These are phyloP conservation scores for Pseudovirgaria hyperparasitica DNA, from an alignment of 2,329 filamentous ascomycete species.

Conservation along the genomic window DNA sequence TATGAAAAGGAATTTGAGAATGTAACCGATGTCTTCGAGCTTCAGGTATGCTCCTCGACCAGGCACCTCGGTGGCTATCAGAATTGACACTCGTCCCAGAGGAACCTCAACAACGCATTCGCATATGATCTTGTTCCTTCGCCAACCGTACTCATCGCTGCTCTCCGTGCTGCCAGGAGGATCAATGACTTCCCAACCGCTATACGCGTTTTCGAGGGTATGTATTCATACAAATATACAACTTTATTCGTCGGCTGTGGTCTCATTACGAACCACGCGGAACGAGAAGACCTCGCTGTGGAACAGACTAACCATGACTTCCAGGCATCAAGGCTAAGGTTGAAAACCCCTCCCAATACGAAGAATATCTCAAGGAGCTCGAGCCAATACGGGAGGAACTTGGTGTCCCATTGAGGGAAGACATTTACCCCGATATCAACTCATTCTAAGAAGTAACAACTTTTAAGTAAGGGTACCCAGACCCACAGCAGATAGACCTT, in stretches of 20 bases:
- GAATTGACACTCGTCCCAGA: constrained; percentile 34
- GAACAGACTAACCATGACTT: constrained; percentile 13
- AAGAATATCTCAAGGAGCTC: constrained; percentile 90
- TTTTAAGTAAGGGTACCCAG: no score
- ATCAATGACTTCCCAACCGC: constrained; percentile 98
- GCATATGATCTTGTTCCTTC: constrained; percentile 99
- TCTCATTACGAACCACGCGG: no score
- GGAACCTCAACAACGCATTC: constrained; percentile 99
- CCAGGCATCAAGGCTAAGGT: constrained; percentile 97
- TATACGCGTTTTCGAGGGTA: constrained; percentile 97
- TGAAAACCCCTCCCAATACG: constrained; percentile 94
- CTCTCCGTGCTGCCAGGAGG: constrained; percentile 82
- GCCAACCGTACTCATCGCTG: constrained; percentile 77
- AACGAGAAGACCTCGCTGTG: no score
- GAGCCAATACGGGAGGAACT: constrained; percentile 88
- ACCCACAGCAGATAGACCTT: no score
- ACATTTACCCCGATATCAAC: constrained; percentile 78
- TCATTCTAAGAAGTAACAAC: no score
- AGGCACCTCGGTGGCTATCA: constrained; percentile 1
- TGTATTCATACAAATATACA: constrained; percentile 16
- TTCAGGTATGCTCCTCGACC: constrained; percentile 59
- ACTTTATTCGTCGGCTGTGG: neutral
- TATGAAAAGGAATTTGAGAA: constrained; percentile 98
- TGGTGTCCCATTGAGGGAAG: constrained; percentile 81
- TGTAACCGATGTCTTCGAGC: constrained; percentile 98